Evolutionary conservation across 73 alveolate genomes (phyloP).

Genomic region (Tetrahymena elliotti): DNA sequence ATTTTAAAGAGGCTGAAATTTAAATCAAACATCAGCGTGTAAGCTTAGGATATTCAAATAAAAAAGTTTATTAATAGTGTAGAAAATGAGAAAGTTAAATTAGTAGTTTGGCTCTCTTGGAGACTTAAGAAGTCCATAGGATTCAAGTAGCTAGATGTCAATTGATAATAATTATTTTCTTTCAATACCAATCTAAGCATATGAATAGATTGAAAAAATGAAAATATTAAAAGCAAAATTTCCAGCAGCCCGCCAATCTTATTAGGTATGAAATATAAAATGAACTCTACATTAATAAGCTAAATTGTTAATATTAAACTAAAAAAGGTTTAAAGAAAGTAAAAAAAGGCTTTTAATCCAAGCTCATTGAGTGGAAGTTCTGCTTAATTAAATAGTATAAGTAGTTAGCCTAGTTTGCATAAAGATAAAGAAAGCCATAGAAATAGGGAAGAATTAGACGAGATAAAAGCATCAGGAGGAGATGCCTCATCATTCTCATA

Average conservation of each 20-base stretch:
- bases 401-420: not conserved
- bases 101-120: not conserved
- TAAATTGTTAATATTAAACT: not conserved
- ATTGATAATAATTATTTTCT: not conserved
- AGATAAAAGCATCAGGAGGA: not conserved
- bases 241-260: not conserved
- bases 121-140: not conserved
- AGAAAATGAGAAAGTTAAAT: not conserved
- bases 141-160: not conserved
- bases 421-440: not conserved
- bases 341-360: not conserved
- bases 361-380: not conserved
- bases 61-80: not conserved
- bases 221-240: not conserved
- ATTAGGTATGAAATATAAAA: not conserved
- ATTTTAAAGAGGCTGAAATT: not conserved
- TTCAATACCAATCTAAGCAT: not conserved
- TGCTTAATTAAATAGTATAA: not conserved
- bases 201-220: not conserved
- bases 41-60: not conserved
- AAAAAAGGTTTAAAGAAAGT: not conserved
- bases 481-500: not conserved
- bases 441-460: not conserved
- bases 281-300: not conserved
- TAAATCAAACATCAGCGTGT: not conserved